Evolutionary conservation across 2,329 filamentous ascomycete species (phyloP), one percentile per base, ranked within the genome.

Genomic region (Trichoderma gracile): DNA sequence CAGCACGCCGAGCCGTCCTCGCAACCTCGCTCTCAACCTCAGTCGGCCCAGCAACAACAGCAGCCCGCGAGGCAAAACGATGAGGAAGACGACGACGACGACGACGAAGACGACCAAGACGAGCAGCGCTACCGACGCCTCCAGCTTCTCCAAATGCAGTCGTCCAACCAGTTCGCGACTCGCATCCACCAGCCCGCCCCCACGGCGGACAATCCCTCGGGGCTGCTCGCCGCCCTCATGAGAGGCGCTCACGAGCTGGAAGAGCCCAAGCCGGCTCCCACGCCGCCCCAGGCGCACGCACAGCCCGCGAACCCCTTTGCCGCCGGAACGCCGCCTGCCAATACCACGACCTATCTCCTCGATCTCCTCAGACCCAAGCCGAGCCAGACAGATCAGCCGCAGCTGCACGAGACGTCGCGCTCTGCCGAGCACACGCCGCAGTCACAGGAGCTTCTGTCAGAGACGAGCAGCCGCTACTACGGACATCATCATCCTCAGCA

Each of bases 341-440:
- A 92, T 75, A 91, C 93, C 5, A 91, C 96, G 76, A 89, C 94
- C 68, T 91, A 95, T 73, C 82, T 99, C 54, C 86, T 98, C 67
- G 90, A 92, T 71, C 82, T 98, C 65, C 84, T 99, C 68, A 88
- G 90, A 55, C 88, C 90, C 59, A 93, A 89, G 78, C 86, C 86
- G 14, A 81, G 82, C 65, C 86, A 89, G 74, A 81, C 78, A 54
- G 84, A 87, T 53, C 78, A 78, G 68, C 77, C 76, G 6, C 70
- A 77, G 60, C 58, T 80, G 66, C 72, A 75, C 59, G 81, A 83
- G 67, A 40, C 64, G 3, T 74, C 78, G 23, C 79, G 80, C 62
- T 77, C 79, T 27, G 73, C 74, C 68, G 79, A 76, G 61, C 73
- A 78, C 68, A 82, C 81, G 6, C 80, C 82, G 5, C 79, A 81